A percentile compares a stretch with the other conserved stretches of the same genome.
Evolutionary conservation across 1,284 basidiomycete species (phyloP).

Genomic region (Cutaneotrichosporon curvatum): DNA sequence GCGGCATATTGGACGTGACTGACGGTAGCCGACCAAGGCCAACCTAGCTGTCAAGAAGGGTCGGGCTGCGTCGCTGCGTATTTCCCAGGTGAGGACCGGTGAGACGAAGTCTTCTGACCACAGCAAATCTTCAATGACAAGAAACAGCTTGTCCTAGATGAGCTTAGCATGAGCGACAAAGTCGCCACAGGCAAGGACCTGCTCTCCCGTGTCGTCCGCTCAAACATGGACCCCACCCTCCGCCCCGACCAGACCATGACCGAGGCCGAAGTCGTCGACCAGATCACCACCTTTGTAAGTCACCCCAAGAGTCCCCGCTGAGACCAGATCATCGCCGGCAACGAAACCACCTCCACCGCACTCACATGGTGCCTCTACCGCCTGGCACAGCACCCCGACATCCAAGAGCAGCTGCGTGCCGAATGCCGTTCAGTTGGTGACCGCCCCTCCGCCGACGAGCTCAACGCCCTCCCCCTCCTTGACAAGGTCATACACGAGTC

Average conservation of each 20-base stretch:
- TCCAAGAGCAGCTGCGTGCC: constrained; percentile 56
- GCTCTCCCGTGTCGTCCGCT: constrained; percentile 45
- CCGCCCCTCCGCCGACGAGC: constrained; percentile 16
- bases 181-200: constrained; percentile 44
- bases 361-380: constrained; percentile 66
- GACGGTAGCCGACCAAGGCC: not conserved
- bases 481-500: constrained; percentile 63
- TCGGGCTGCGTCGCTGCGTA: not conserved
- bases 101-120: not conserved
- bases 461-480: constrained; percentile 52
- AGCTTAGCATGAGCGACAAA: constrained; percentile 29
- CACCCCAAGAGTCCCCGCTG: not conserved
- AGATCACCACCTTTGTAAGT: constrained; percentile 66
- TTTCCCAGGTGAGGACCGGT: not conserved
- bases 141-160: not conserved
- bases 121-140: not conserved
- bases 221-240: constrained; percentile 55
- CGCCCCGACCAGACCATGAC: constrained; percentile 55
- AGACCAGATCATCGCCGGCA: constrained; percentile 50
- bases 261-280: constrained; percentile 60
- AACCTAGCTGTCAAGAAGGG: not conserved
- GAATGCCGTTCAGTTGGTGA: constrained; percentile 51
- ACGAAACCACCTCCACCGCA: constrained; percentile 68
- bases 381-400: constrained; percentile 53
- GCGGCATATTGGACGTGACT: not conserved